These are phyloP conservation scores for Thozetella sp. DNA, from an alignment of 495 filamentous ascomycete genomes.

Conservation along the genomic window DNA sequence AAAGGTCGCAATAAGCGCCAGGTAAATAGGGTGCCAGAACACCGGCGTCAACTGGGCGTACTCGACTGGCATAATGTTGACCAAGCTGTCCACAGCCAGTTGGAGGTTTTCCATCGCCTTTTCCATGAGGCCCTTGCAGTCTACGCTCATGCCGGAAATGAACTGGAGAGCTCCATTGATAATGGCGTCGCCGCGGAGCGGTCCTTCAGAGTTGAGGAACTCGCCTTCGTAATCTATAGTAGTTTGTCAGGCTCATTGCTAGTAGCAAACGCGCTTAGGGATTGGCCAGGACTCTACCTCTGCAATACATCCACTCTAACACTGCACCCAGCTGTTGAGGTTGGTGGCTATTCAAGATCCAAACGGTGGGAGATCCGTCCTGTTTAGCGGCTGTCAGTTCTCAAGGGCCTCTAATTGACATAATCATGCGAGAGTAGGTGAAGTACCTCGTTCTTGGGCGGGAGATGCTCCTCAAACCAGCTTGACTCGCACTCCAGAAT, in stretches of 20 bases:
- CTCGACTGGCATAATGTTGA: neutral
- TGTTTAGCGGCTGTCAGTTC: neutral
- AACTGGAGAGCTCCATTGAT: neutral
- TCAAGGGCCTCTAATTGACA: neutral
- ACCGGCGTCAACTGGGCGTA: conserved; percentile 2
- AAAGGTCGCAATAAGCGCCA: conserved; percentile 12
- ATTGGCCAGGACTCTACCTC: neutral
- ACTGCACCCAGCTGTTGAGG: neutral
- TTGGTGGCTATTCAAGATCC: neutral
- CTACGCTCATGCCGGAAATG: neutral
- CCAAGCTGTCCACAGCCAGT: neutral
- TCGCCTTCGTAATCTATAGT: neutral
- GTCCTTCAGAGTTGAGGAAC: neutral
- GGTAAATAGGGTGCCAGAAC: conserved; percentile 11
- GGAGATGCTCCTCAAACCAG: conserved; percentile 11
- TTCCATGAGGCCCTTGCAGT: conserved; percentile 5
- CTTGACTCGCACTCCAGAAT: conserved; percentile 17
- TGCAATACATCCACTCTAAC: neutral
- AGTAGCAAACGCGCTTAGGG: neutral
- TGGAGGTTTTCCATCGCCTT: conserved; percentile 5
- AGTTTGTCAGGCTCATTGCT: neutral
- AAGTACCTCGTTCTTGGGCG: conserved; percentile 15
- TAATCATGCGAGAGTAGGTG: neutral
- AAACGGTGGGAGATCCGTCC: neutral
- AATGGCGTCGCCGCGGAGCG: neutral